These are phyloP conservation scores for Obba rivulosa DNA, from an alignment of 768 basidiomycete genomes.

Conservation along the genomic window DNA sequence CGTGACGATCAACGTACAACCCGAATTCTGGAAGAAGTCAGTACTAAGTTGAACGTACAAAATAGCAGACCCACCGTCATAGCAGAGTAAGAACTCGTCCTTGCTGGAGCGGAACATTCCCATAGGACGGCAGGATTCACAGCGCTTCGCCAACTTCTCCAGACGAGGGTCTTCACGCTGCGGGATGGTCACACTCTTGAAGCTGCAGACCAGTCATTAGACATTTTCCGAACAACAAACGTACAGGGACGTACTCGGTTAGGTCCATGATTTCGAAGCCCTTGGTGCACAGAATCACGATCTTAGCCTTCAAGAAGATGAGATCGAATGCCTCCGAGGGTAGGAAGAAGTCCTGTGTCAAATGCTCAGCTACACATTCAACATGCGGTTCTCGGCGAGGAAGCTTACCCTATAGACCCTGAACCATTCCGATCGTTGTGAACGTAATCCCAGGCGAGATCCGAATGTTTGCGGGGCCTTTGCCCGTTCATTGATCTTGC, in stretches of 20 bases:
- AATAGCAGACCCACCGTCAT: constrained; percentile 55
- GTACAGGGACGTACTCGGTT: constrained; percentile 59
- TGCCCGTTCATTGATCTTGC: constrained; percentile 76
- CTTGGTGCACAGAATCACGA: constrained; percentile 88
- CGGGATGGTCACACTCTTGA: constrained; percentile 87
- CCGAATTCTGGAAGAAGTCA: constrained; percentile 62
- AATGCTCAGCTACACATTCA: neutral
- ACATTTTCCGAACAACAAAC: neutral
- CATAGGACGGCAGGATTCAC: constrained; percentile 75
- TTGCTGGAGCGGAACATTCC: constrained; percentile 89
- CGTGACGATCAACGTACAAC: constrained; percentile 87
- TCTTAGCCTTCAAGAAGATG: constrained; percentile 88
- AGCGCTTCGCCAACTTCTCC: constrained; percentile 70
- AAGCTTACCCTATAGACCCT: constrained; percentile 67
- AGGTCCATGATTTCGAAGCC: constrained; percentile 99
- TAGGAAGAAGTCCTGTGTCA: constrained; percentile 73
- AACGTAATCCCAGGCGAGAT: constrained; percentile 70
- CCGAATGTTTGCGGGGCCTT: constrained; percentile 68
- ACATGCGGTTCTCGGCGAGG: neutral
- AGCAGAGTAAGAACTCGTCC: constrained; percentile 85
- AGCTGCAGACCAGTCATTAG: constrained; percentile 37
- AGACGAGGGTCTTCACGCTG: constrained; percentile 66
- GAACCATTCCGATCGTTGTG: constrained; percentile 91
- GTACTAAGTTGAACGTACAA: neutral
- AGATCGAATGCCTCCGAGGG: constrained; percentile 88